Evolutionary conservation across 1,139 yeast species (phyloP), one percentile per base, ranked within the genome.

Genomic region (Lodderomyces parapsilosis): DNA sequence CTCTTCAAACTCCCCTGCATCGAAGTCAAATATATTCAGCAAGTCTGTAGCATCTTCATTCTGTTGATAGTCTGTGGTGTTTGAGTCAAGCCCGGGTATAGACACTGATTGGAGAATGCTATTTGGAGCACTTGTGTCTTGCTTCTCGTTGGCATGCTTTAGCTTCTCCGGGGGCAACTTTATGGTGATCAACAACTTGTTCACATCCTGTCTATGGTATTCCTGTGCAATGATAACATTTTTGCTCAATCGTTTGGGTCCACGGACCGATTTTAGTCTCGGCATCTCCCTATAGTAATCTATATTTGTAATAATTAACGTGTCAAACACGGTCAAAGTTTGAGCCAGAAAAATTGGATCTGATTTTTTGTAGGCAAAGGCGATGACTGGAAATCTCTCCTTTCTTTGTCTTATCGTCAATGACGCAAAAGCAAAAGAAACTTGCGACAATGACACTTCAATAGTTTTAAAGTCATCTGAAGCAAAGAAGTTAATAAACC

Each of bases 151-250:
- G 15, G 15, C 33, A 15, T 19, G n/a, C 15, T 23, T 34, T 8
- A 34, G 18, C 14, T 13, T n/a, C 5, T 13, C 27, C 19, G 19
- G 14, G 7, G 37, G 37, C 37, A 34, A 34, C 19, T 23, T 34
- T 11, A 34, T 34, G 6, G 37, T 34, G 6, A 34, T 24, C 18
- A 34, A 20, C 4, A 34, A 13, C 18, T 24, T 34, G 25, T 34
- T 20, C 19, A 34, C 27, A 6, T 34, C 23, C 37, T 34, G 17
- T 34, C 37, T 34, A 20, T 34, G 25, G 9, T 22, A 34, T 22
- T 34, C 37, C 17, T 34, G 25, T 9, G 27, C n/a, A 13, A 34
- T 34, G 3, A 5, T 14, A 4, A 34, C 37, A 22, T 34, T 34
- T 13, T 34, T 24, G 6, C 19, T 34, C 13, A 24, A 34, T 3